Conservation (phyloP, 2,329 filamentous ascomycete genomes). For the Orbilia ellipsospora region DNA sequence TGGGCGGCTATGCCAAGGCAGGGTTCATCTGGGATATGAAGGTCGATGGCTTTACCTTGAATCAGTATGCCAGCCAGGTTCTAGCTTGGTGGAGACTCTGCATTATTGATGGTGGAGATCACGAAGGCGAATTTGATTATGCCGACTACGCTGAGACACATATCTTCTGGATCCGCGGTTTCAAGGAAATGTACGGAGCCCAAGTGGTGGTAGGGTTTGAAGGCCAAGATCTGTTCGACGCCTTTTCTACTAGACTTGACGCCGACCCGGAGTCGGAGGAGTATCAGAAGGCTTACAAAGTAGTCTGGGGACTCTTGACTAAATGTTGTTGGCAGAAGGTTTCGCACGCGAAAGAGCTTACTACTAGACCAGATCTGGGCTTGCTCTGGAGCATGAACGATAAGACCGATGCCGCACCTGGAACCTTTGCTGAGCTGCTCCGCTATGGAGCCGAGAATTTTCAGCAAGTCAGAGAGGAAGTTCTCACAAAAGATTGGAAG, state of each 20-base stretch:
- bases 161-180: conserved; percentile 60
- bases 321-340: conserved; percentile 61
- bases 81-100: conserved; percentile 62
- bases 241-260: conserved; percentile 54
- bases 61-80: conserved; percentile 63
- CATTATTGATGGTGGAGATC: conserved; percentile 60
- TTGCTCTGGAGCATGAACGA: conserved; percentile 60
- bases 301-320: conserved; percentile 60
- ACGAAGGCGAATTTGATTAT: conserved; percentile 61
- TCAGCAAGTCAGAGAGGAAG: conserved; percentile 61
- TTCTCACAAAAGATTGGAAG: background rate
- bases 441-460: conserved; percentile 61
- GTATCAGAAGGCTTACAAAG: conserved; percentile 56
- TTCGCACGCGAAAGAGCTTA: conserved; percentile 60
- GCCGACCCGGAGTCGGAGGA: conserved; percentile 54
- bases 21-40: conserved; percentile 7
- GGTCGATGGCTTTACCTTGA: conserved; percentile 39
- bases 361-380: conserved; percentile 58
- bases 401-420: conserved; percentile 59
- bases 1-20: conserved; percentile 56
- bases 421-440: conserved; percentile 62
- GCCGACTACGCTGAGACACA: conserved; percentile 61
- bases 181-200: conserved; percentile 58
- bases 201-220: conserved; percentile 53
- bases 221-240: conserved; percentile 12